These are phyloP conservation scores for Jacaranda copaia DNA, from an alignment of 257 asterid genomes.

Conservation along the genomic window DNA sequence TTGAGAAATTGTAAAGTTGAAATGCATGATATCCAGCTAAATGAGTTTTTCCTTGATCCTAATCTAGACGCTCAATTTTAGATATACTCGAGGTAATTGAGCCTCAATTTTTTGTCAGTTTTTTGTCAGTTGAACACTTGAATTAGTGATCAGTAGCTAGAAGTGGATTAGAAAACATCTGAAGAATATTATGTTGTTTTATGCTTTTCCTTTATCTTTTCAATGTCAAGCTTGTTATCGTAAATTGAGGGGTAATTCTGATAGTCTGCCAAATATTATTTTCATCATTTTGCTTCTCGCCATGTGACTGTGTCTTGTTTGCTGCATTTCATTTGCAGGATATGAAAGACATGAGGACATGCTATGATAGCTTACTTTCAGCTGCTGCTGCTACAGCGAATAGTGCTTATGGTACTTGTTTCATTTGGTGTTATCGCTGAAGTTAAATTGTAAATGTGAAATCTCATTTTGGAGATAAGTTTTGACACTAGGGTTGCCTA, in stretches of 20 bases:
- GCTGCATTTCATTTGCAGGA: slow-evolving; percentile 59
- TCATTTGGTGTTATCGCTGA: slow-evolving; percentile 19
- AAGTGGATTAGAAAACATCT: slow-evolving; percentile 19
- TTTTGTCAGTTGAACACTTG: neutral
- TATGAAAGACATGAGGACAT: slow-evolving; percentile 90
- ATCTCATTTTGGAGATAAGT: slow-evolving; percentile 19
- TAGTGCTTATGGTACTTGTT: slow-evolving; percentile 81
- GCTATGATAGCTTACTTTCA: slow-evolving; percentile 90
- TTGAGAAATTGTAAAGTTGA: slow-evolving; percentile 1
- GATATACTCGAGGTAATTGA: slow-evolving; percentile 17
- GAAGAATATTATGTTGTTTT: slow-evolving; percentile 1
- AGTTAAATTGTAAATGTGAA: slow-evolving; percentile 22
- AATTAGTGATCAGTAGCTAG: slow-evolving; percentile 21
- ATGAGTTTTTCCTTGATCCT: neutral
- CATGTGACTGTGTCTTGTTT: slow-evolving; percentile 20
- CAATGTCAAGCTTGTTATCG: slow-evolving; percentile 14
- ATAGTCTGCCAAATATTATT: slow-evolving; percentile 4
- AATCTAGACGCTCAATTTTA: neutral
- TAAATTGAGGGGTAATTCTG: neutral
- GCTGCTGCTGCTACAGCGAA: slow-evolving; percentile 98
- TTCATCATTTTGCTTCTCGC: neutral
- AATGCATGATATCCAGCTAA: slow-evolving; percentile 1
- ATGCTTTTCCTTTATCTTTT: neutral
- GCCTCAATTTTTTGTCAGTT: neutral
- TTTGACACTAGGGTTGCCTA: neutral